Evolutionary conservation across 306 rosid genomes (phyloP).

Genomic region (Erythrophleum fordii): DNA sequence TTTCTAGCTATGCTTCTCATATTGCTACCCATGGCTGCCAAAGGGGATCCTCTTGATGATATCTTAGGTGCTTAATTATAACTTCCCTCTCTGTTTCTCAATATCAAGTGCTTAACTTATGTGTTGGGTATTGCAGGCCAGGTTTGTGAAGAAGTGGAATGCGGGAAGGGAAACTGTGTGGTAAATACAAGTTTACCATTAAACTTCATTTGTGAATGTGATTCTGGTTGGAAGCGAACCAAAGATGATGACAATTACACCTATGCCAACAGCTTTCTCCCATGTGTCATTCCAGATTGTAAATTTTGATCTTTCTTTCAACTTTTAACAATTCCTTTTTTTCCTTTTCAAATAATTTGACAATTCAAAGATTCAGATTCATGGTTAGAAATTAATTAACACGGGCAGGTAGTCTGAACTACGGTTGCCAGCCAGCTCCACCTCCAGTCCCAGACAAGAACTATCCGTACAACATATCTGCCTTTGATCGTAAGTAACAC

Average conservation of each 20-base stretch:
- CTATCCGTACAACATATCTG: slow-evolving; percentile 56
- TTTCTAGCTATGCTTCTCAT: slow-evolving; percentile 34
- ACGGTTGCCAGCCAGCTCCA: slow-evolving; percentile 78
- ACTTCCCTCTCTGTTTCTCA: background rate
- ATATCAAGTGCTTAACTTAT: background rate
- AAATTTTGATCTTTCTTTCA: background rate
- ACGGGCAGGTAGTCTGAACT: slow-evolving; percentile 64
- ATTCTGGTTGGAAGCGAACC: slow-evolving; percentile 69
- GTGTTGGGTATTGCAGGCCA: slow-evolving; percentile 46
- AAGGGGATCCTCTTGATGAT: slow-evolving; percentile 23
- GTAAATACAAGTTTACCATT: slow-evolving; percentile 39
- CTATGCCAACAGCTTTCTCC: slow-evolving; percentile 63
- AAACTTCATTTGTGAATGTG: slow-evolving; percentile 66
- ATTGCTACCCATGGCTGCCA: slow-evolving; percentile 32
- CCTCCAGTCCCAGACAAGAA: slow-evolving; percentile 61
- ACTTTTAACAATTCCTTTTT: too few relatives aligned
- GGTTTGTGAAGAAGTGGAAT: slow-evolving; percentile 65
- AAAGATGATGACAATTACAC: slow-evolving; percentile 42
- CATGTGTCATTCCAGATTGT: slow-evolving; percentile 91
- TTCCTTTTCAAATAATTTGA: background rate
- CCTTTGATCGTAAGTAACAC: slow-evolving; percentile 65
- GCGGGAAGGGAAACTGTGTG: slow-evolving; percentile 75
- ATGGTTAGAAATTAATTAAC: background rate
- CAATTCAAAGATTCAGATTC: background rate
- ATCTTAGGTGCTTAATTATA: slow-evolving; percentile 35